phyloP scores from a whole-genome alignment of 2,329 filamentous ascomycete genomes.

The Fusarium annulatum region DNA sequence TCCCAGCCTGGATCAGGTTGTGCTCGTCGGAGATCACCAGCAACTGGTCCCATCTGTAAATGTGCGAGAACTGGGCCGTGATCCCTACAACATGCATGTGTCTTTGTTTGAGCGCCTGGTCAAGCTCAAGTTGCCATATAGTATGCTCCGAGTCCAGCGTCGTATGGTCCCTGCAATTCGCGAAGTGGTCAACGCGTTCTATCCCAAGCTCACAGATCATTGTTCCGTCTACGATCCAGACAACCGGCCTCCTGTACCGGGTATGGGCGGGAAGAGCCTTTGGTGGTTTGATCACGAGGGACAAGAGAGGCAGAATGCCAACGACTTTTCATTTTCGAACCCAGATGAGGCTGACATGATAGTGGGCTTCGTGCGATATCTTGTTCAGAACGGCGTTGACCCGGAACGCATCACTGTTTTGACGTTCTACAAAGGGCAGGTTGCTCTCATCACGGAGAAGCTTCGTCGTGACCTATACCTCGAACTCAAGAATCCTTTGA shows the following conservation, averaged over 20 bases:
- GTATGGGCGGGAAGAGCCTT: constrained; percentile 55
- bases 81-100: constrained; percentile 74
- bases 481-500: constrained; percentile 37
- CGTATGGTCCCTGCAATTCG: constrained; percentile 62
- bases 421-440: constrained; percentile 90
- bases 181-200: constrained; percentile 59
- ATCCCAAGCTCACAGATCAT: constrained; percentile 59
- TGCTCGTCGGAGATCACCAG: constrained; percentile 80
- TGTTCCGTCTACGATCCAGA: constrained; percentile 49
- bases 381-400: constrained; percentile 73
- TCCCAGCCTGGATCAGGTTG: constrained; percentile 63
- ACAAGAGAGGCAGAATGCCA: constrained; percentile 69
- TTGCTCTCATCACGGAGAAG: constrained; percentile 68
- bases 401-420: constrained; percentile 77
- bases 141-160: constrained; percentile 75
- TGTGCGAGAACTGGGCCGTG: constrained; percentile 65
- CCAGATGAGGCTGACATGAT: constrained; percentile 80
- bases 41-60: constrained; percentile 79
- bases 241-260: constrained; percentile 55
- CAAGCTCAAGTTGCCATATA: constrained; percentile 70
- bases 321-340: constrained; percentile 76
- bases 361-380: constrained; percentile 75
- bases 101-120: constrained; percentile 86
- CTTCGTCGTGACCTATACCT: constrained; percentile 52
- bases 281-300: constrained; percentile 64